Conservation (phyloP, 257 asterid genomes). For the Fraxinus anomala region DNA sequence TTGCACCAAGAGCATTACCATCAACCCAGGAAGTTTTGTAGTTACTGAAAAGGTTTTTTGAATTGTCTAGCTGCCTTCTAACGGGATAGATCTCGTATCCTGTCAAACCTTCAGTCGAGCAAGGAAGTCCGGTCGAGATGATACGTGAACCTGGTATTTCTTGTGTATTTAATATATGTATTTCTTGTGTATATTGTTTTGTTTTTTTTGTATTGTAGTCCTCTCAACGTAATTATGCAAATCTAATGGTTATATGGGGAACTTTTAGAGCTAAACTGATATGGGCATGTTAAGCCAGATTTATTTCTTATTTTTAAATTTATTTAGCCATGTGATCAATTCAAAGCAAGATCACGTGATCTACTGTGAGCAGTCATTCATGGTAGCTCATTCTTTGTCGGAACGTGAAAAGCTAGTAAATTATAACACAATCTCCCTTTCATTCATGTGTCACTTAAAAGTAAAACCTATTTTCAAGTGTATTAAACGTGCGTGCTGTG, state of each 20-base stretch:
- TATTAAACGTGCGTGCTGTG: too few relatives aligned
- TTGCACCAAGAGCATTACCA: constrained; percentile 91
- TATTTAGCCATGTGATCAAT: neutral
- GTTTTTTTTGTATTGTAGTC: neutral
- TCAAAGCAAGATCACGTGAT: too few relatives aligned
- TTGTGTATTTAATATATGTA: neutral
- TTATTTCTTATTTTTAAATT: neutral
- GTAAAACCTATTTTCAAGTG: too few relatives aligned
- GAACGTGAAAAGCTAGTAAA: too few relatives aligned
- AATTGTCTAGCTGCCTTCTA: constrained; percentile 4
- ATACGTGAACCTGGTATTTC: neutral
- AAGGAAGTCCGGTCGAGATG: neutral
- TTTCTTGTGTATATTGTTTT: neutral
- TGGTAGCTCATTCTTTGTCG: too few relatives aligned
- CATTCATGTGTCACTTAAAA: too few relatives aligned
- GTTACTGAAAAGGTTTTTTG: constrained; percentile 66
- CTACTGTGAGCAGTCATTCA: too few relatives aligned
- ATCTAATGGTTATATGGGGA: neutral
- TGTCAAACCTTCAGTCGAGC: neutral
- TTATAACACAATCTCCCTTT: too few relatives aligned
- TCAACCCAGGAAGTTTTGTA: constrained; percentile 92
- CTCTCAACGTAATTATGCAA: neutral
- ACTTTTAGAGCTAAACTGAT: neutral
- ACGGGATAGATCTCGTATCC: neutral
- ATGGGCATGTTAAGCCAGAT: neutral